phyloP scores from a whole-genome alignment of 176 grass and related monocot genomes.

The Melocanna baccifera region DNA sequence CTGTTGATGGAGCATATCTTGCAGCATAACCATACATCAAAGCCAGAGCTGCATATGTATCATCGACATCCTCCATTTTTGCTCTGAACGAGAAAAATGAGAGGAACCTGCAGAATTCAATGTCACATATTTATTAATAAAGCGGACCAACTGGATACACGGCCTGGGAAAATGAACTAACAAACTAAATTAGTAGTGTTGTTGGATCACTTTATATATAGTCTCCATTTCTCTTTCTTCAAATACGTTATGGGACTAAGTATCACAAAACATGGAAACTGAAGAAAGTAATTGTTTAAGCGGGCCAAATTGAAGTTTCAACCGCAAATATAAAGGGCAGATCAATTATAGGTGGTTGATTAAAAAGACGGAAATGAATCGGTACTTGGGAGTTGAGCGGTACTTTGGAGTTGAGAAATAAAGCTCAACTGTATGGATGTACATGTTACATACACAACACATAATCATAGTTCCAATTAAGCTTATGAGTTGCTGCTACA shows the following conservation, averaged over 20 bases:
- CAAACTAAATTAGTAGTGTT: neutral
- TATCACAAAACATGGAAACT: neutral
- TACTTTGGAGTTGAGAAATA: neutral
- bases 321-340: neutral
- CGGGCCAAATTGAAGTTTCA: neutral
- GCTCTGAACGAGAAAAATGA: constrained; percentile 69
- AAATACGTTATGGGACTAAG: constrained; percentile 17
- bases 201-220: neutral
- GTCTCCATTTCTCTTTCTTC: constrained; percentile 14
- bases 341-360: neutral
- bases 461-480: constrained; percentile 4
- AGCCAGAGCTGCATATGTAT: constrained; percentile 93
- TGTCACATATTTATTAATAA: constrained; percentile 14
- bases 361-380: constrained; percentile 19
- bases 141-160: constrained; percentile 20
- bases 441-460: neutral
- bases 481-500: constrained; percentile 6
- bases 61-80: constrained; percentile 84
- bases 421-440: neutral
- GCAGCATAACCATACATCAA: constrained; percentile 99
- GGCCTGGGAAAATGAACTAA: constrained; percentile 4
- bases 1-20: constrained; percentile 96
- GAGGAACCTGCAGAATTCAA: constrained; percentile 66
- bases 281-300: neutral
- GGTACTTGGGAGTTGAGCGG: neutral